Conservation (phyloP, 1,284 basidiomycete species). For the Pseudozyma thailandica region DNA sequence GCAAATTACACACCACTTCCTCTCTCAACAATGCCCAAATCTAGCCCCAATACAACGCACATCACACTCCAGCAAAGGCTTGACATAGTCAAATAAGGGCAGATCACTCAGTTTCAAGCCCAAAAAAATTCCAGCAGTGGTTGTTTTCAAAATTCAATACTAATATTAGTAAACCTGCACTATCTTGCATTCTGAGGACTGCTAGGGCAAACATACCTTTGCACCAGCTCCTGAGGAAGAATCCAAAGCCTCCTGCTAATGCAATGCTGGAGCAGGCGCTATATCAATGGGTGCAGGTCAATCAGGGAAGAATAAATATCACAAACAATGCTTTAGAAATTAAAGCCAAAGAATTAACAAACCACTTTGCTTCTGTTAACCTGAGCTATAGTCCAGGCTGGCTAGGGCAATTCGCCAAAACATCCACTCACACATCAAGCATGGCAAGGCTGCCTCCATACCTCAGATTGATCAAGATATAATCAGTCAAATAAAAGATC, state of each 20-base stretch:
- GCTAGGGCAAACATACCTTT: neutral
- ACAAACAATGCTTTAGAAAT: neutral
- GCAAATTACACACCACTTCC: neutral
- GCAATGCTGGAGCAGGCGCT: constrained; percentile 1
- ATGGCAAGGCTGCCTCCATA: too few species aligned
- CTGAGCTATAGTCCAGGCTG: constrained; percentile 2
- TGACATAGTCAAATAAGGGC: too few species aligned
- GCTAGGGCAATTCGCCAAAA: too few species aligned
- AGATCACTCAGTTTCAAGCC: neutral
- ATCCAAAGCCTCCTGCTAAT: neutral
- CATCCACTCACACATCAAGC: too few species aligned
- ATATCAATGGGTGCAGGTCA: neutral
- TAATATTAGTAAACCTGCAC: neutral
- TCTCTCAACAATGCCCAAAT: constrained; percentile 4
- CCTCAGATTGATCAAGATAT: too few species aligned
- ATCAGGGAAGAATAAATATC: neutral
- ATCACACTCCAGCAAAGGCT: neutral
- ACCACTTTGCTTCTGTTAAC: neutral
- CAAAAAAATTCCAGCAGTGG: neutral
- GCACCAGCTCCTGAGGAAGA: neutral
- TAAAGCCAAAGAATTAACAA: constrained; percentile 5
- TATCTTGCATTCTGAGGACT: neutral
- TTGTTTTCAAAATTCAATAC: neutral
- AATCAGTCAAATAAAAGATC: too few species aligned
- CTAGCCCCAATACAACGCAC: neutral